Percentiles rank a stretch among this genome's conserved stretches.
These are phyloP conservation scores for Multifurca ochricompacta DNA, from an alignment of 768 basidiomycete species.

Conservation along the genomic window DNA sequence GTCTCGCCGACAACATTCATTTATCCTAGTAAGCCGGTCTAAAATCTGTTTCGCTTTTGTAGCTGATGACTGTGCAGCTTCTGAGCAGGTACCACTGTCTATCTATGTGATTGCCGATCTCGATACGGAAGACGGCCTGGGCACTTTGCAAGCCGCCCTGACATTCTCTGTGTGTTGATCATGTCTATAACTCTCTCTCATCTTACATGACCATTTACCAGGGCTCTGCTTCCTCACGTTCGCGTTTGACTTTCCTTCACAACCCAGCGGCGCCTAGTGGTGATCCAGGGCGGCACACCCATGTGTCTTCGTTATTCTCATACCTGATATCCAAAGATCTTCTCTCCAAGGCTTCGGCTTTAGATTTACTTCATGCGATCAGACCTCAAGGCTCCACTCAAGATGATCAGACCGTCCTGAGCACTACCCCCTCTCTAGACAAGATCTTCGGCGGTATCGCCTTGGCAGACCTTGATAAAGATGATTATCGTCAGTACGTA, in stretches of 20 bases:
- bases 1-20: constrained; percentile 43
- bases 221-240: constrained; percentile 38
- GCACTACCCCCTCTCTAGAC: constrained; percentile 27
- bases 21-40: constrained; percentile 46
- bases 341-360: constrained; percentile 35
- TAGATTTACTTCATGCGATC: constrained; percentile 35
- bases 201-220: constrained; percentile 1
- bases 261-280: constrained; percentile 38
- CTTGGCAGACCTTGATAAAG: constrained; percentile 29
- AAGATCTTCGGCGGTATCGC: constrained; percentile 31
- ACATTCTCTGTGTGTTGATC: constrained; percentile 46
- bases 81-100: constrained; percentile 35
- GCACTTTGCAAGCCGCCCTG: constrained; percentile 59
- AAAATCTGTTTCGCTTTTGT: background rate
- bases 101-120: constrained; percentile 72
- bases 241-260: constrained; percentile 72
- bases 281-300: constrained; percentile 21
- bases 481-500: constrained; percentile 37
- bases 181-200: background rate
- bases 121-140: constrained; percentile 50
- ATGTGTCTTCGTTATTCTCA: constrained; percentile 40
- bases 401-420: constrained; percentile 35
- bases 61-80: constrained; percentile 24
- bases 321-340: constrained; percentile 38
- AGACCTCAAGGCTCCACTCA: constrained; percentile 24